Conservation (phyloP, 345 rosid species). For the Aegle marmelos region DNA sequence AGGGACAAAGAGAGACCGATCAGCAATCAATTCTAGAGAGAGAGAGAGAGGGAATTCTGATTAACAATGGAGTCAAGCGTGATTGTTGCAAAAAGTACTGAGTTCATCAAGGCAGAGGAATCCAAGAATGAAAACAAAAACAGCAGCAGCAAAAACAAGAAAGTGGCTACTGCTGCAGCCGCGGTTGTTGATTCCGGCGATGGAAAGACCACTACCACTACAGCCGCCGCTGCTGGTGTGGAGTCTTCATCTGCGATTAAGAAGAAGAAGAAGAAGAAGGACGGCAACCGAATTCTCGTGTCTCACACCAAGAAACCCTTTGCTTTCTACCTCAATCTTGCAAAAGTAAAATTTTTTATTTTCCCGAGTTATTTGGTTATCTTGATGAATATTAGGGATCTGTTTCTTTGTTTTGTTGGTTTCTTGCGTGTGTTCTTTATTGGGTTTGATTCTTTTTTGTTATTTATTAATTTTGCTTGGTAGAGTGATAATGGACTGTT, state of each 20-base stretch:
- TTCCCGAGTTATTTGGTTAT: background rate
- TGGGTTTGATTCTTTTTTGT: background rate
- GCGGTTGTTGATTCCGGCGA: background rate
- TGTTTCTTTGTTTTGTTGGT: background rate
- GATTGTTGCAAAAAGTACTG: slow-evolving; percentile 2
- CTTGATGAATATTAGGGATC: background rate
- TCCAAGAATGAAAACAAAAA: slow-evolving; percentile 1
- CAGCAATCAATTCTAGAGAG: background rate
- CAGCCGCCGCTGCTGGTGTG: background rate
- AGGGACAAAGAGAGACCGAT: background rate
- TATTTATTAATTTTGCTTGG: background rate
- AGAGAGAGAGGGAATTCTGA: background rate
- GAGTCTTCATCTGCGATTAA: background rate
- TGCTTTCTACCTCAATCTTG: slow-evolving; percentile 37
- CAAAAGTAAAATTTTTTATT: slow-evolving; percentile 20
- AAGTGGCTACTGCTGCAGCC: background rate
- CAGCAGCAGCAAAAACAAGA: background rate
- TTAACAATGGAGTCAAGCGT: slow-evolving; percentile 23
- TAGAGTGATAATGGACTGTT: background rate
- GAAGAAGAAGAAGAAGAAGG: slow-evolving; percentile 15
- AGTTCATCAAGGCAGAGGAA: slow-evolving; percentile 1
- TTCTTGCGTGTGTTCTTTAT: background rate
- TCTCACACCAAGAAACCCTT: slow-evolving; percentile 40
- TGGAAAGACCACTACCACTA: slow-evolving; percentile 7
- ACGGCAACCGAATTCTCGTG: slow-evolving; percentile 22